Evolutionary conservation across 1,284 basidiomycete species (phyloP).

Genomic region (Microbotryum violaceum): DNA sequence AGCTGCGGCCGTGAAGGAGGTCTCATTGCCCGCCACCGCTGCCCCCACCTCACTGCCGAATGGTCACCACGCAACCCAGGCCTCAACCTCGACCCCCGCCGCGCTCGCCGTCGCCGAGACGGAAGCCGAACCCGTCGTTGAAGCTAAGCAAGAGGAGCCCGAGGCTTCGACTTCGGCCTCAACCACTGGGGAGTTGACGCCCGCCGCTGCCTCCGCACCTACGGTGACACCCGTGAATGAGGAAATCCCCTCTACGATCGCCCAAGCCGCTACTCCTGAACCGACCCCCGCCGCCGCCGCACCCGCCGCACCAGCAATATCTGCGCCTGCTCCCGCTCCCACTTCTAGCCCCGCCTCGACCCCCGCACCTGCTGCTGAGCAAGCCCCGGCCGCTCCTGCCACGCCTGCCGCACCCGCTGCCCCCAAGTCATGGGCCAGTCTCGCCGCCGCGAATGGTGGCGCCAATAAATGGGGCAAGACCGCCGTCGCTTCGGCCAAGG

Average conservation of each 20-base stretch:
- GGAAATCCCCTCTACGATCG: slow-evolving; percentile 8
- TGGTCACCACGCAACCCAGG: slow-evolving; percentile 22
- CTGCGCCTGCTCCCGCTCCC: slow-evolving; percentile 40
- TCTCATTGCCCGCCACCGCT: background rate
- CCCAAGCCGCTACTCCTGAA: slow-evolving; percentile 33
- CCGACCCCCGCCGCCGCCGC: background rate
- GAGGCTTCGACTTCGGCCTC: slow-evolving; percentile 1
- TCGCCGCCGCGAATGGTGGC: slow-evolving; percentile 61
- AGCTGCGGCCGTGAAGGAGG: slow-evolving; percentile 22
- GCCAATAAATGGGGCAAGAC: slow-evolving; percentile 61
- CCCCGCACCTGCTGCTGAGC: slow-evolving; percentile 34
- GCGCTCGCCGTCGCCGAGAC: slow-evolving; percentile 15
- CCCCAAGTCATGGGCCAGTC: slow-evolving; percentile 81
- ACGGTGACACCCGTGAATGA: slow-evolving; percentile 39
- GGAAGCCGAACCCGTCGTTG: slow-evolving; percentile 25
- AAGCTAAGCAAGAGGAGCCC: slow-evolving; percentile 20
- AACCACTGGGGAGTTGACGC: background rate
- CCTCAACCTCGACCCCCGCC: slow-evolving; percentile 14
- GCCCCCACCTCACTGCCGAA: slow-evolving; percentile 13
- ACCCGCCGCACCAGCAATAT: slow-evolving; percentile 28
- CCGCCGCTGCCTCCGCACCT: slow-evolving; percentile 40
- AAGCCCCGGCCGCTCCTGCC: slow-evolving; percentile 40
- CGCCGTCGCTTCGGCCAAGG: slow-evolving; percentile 8
- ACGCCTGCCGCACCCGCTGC: slow-evolving; percentile 49
- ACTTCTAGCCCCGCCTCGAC: slow-evolving; percentile 33